Evolutionary conservation across 257 asterid genomes (phyloP), one percentile per base, ranked within the genome.

Genomic region (Pogostemon cablin): DNA sequence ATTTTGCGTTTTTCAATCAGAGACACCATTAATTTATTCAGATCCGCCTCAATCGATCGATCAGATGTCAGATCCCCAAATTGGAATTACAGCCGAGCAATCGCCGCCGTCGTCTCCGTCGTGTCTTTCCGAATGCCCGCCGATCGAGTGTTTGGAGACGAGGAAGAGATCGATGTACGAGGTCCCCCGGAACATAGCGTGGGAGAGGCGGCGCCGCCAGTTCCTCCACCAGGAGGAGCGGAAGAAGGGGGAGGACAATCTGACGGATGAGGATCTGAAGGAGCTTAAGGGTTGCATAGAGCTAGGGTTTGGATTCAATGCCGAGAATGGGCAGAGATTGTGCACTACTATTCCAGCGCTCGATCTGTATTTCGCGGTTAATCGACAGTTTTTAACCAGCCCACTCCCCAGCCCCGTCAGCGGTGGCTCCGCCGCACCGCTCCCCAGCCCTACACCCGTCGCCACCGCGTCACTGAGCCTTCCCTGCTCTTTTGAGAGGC

Each of bases 211-310:
- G 9, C 86, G 92, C 2, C 85, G 87, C 17, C 93, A 85, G 65
- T 74, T 75, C 15, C 71, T 78, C 2, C 73, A 52, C 4, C 85
- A 82, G 38, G 32, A 25, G 66, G 82, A 82, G 73, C 71, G 81
- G 71, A 38, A 71, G 80, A 89, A 47, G 62, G 84, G 71, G 9
- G 76, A 80, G 40, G 83, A 72, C 1, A 65, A 62, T 32, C 71
- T 89, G 68, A 89, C 95, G 1, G 97, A 91, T 49, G 97, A 87
- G 81, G 97, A 91, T 59, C 75, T 91, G 57, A 81, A 81, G 3
- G 97, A 91, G 84, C 85, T 91, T 1, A 91, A 83, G 71, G 97
- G 96, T 6, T 87, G 90, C 82, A 91, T 91, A 15, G 96, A 91
- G 71, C 69, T 91, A 20, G 97, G 97, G 10, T 91, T 91, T 65